phyloP scores from a whole-genome alignment of 371 early-diverging fungal species.

The Haplosporangium sp. region DNA sequence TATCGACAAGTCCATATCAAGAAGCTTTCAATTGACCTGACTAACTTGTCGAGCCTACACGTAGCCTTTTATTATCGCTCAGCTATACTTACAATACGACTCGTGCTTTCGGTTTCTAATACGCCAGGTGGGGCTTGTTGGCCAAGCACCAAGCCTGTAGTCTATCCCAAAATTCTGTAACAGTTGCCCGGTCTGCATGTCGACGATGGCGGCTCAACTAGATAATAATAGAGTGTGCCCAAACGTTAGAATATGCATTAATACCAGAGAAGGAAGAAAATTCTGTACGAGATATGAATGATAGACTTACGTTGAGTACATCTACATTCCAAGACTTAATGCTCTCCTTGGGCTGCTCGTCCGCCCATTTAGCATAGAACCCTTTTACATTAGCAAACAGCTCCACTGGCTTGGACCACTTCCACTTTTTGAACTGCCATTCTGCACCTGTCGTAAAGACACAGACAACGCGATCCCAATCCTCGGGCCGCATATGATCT shows the following conservation, averaged over 20 bases:
- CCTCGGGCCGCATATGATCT: constrained; percentile 72
- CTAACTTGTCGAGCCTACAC: no score
- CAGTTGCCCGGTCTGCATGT: constrained; percentile 80
- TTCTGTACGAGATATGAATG: neutral
- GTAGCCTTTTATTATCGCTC: neutral
- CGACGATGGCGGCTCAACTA: constrained; percentile 81
- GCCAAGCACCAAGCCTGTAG: constrained; percentile 74
- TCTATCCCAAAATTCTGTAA: constrained; percentile 82
- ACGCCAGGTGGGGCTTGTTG: constrained; percentile 66
- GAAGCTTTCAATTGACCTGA: no score
- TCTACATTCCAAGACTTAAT: constrained; percentile 81
- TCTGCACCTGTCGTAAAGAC: constrained; percentile 89
- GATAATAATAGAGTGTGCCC: neutral
- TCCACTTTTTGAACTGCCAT: constrained; percentile 96
- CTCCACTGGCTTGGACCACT: constrained; percentile 83
- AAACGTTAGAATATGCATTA: neutral
- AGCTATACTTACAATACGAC: neutral
- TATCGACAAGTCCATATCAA: neutral
- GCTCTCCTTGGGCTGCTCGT: constrained; percentile 70
- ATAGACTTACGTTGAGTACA: constrained; percentile 65
- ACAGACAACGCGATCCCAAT: constrained; percentile 90
- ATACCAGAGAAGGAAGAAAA: neutral
- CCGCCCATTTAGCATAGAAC: constrained; percentile 82
- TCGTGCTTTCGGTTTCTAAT: constrained; percentile 28
- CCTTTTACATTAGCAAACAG: constrained; percentile 85